Evolutionary conservation across 352 stramenopile species (phyloP).

Genomic region (Globisporangium orthogonon): DNA sequence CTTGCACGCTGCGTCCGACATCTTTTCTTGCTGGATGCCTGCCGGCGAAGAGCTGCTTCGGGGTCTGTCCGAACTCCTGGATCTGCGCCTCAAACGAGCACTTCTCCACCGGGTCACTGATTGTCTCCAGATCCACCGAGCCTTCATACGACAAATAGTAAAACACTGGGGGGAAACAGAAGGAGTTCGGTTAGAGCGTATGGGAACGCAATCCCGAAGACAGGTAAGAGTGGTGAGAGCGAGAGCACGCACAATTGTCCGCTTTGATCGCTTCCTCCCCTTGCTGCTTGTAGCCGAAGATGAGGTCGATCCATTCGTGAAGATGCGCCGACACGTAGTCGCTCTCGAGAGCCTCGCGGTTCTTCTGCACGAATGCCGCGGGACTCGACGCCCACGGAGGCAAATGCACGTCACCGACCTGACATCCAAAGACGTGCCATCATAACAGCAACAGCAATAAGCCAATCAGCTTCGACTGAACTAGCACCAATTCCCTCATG

Average conservation of each 20-base stretch:
- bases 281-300: conserved; percentile 97
- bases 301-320: conserved; percentile 98
- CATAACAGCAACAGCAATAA: background rate
- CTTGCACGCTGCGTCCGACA: conserved; percentile 42
- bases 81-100: conserved; percentile 93
- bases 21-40: conserved; percentile 61
- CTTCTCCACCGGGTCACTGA: conserved; percentile 89
- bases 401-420: conserved; percentile 93
- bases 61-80: conserved; percentile 90
- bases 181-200: background rate
- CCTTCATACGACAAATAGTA: conserved; percentile 88
- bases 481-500: too few relatives aligned
- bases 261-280: conserved; percentile 75
- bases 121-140: conserved; percentile 77
- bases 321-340: conserved; percentile 94
- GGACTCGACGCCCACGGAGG: conserved; percentile 90
- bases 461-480: background rate
- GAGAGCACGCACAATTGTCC: conserved; percentile 48
- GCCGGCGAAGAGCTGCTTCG: conserved; percentile 62
- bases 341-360: conserved; percentile 94
- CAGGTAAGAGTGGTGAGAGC: background rate
- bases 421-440: too few relatives aligned
- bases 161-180: conserved; percentile 42
- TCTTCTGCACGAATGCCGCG: conserved; percentile 86
- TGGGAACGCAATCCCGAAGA: background rate